Evolutionary conservation across 1,139 yeast species (phyloP), one percentile per base, ranked within the genome.

Genomic region (Sporopachydermia cereana): DNA sequence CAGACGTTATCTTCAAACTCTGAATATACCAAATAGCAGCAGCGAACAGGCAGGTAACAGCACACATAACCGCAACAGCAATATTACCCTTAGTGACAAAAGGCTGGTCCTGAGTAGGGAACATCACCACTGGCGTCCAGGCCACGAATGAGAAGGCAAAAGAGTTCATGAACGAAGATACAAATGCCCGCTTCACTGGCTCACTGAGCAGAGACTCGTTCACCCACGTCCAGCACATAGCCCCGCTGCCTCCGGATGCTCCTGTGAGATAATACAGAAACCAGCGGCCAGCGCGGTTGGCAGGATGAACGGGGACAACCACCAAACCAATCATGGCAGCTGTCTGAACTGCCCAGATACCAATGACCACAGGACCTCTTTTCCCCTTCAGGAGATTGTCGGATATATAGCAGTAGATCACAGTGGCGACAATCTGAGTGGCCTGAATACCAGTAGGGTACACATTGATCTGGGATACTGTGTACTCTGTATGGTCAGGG

Each of bases 391-490:
- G 42, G 12, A 50, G 34, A 39, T 50, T 52, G 48, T 58, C 62
- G 1, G 61, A 53, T 4, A 58, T 42, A 50, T 55, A 53, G 2
- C 59, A 60, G 48, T 49, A 48, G 3, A 49, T 29, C 7, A 58
- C 47, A 1, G 54, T 49, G 1, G 47, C 41, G 4, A 59, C 50
- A 17, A 62, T 56, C 46, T 59, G 61, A 14, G 60, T 48, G 14
- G 58, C 68, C 42, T 56, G 53, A 7, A 57, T 65, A 36, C 58
- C 60, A 3, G 66, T 60, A 31, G 68, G 67, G 42, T 57, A 57
- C 41, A 55, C 61, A 53, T 62, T 63, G 47, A 62, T 58, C 45
- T 63, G 58, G 22, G 55, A 46, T 20, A 62, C 53, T 24, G 58
- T 44, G 47, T 55, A 63, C 3, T 51, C 51, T 18, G 45, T 45